These are phyloP conservation scores for Dacryopinax spathularia DNA, from an alignment of 768 basidiomycete genomes.

Conservation along the genomic window DNA sequence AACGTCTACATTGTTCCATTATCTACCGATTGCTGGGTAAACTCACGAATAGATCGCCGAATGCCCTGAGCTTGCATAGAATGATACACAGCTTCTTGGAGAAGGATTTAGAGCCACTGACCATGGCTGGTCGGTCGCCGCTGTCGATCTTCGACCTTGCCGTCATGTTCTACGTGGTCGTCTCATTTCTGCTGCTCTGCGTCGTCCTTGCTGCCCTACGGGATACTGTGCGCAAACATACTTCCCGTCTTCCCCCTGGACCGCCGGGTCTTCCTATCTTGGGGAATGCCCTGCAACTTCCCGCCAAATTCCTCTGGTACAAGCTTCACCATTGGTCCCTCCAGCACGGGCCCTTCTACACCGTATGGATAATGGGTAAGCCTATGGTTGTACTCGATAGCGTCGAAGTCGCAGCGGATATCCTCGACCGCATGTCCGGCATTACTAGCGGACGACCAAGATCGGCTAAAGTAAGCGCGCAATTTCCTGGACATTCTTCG, in stretches of 20 bases:
- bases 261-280: not conserved
- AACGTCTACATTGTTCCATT: too few species aligned
- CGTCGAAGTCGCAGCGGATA: not conserved
- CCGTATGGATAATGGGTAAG: not conserved
- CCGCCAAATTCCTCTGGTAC: not conserved
- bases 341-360: not conserved
- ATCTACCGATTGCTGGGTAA: too few species aligned
- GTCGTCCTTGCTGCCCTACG: too few species aligned
- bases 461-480: not conserved
- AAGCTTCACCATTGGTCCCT: not conserved
- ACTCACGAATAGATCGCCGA: too few species aligned
- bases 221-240: not conserved
- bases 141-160: too few species aligned
- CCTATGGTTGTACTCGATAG: not conserved
- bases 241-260: not conserved
- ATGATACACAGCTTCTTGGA: too few species aligned
- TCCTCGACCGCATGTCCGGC: not conserved
- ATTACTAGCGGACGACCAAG: not conserved
- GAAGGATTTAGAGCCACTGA: too few species aligned
- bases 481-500: too few species aligned
- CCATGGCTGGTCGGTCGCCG: too few species aligned
- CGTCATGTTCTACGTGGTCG: too few species aligned
- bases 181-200: too few species aligned
- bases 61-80: too few species aligned
- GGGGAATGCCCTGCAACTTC: not conserved